Evolutionary conservation across 2,329 filamentous ascomycete genomes (phyloP).

Genomic region (Phyllosticta citribraziliensis): DNA sequence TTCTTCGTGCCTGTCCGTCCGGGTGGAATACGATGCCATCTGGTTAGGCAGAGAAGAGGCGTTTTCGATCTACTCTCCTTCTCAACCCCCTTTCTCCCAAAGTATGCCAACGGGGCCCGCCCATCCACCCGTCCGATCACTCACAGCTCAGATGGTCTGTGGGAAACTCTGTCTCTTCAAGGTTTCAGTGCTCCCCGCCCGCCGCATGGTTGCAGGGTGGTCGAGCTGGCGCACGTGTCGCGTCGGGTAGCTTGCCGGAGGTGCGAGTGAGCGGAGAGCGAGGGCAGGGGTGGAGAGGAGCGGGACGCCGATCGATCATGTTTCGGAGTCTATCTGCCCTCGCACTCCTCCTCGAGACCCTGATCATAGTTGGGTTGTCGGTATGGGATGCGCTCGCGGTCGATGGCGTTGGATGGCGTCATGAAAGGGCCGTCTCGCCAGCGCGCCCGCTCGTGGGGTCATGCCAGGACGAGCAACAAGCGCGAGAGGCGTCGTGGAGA

Average conservation of each 20-base stretch:
- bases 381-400: too few relatives aligned
- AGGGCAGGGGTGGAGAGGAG: background rate
- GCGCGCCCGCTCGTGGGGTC: too few relatives aligned
- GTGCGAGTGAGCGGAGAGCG: background rate
- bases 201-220: background rate
- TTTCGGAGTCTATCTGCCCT: background rate
- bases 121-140: background rate
- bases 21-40: background rate
- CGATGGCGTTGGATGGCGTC: too few relatives aligned
- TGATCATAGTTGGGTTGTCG: too few relatives aligned
- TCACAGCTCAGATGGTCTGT: background rate
- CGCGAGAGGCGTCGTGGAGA: too few relatives aligned
- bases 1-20: background rate
- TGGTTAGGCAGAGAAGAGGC: background rate
- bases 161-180: background rate
- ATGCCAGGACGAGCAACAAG: too few relatives aligned
- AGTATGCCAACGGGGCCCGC: background rate
- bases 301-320: background rate
- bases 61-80: background rate
- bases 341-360: too few relatives aligned
- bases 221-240: background rate
- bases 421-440: too few relatives aligned
- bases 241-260: background rate
- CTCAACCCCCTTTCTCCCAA: background rate
- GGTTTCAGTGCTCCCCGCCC: background rate